phyloP scores from a whole-genome alignment of 192 early-diverging fungal species.

The Umbelopsis ramanniana region DNA sequence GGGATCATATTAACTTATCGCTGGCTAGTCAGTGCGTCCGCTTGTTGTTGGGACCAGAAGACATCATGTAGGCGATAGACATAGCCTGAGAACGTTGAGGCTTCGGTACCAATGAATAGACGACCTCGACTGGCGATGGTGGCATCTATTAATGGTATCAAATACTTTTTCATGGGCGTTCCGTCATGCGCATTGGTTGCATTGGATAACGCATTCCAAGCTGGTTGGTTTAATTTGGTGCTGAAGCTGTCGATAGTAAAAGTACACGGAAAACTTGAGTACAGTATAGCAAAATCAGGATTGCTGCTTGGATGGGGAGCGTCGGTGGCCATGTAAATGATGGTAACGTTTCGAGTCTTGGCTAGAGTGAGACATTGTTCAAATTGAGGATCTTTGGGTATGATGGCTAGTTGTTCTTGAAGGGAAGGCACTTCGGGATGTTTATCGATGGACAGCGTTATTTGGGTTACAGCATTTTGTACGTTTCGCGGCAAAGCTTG shows the following conservation, averaged over 20 bases:
- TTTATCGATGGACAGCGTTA: background rate
- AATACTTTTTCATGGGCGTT: conserved; percentile 28
- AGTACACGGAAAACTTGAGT: conserved; percentile 45
- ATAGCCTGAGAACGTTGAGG: conserved; percentile 39
- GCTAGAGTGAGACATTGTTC: conserved; percentile 15
- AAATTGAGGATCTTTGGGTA: background rate
- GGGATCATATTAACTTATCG: background rate
- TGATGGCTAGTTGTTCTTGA: background rate
- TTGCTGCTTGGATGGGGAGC: conserved; percentile 42
- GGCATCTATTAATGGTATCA: conserved; percentile 39
- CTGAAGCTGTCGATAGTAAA: conserved; percentile 50
- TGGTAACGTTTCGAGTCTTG: conserved; percentile 18
- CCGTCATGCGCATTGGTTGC: conserved; percentile 24
- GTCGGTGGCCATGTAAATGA: conserved; percentile 59
- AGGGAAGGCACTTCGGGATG: background rate
- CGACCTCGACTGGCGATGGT: conserved; percentile 36
- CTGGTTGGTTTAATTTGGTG: conserved; percentile 23
- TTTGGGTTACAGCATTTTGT: conserved; percentile 23
- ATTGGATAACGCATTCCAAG: conserved; percentile 27
- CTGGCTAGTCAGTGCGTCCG: background rate
- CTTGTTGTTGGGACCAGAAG: conserved; percentile 29
- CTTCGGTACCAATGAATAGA: conserved; percentile 36
- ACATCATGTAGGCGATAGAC: conserved; percentile 36
- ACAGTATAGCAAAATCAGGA: conserved; percentile 44
- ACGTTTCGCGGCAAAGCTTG: conserved; percentile 35